Conservation (phyloP, 495 filamentous ascomycete species). For the Hypomontagnella monticulosa region DNA sequence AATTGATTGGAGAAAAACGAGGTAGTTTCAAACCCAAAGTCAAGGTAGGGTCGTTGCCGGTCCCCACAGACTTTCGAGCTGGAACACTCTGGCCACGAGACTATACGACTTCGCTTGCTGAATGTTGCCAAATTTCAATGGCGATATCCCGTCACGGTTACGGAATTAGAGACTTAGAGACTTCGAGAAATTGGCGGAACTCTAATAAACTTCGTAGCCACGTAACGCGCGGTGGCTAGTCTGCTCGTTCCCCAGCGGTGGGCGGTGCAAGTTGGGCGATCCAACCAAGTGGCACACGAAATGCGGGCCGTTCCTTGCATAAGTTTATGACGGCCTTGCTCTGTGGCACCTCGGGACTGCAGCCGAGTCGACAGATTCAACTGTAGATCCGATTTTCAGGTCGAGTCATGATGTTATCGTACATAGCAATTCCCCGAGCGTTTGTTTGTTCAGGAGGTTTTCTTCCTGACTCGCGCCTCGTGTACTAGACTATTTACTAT, state of each 20-base stretch:
- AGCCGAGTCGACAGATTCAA: slow-evolving; percentile 35
- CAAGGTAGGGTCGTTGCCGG: slow-evolving; percentile 31
- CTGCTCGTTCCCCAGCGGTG: slow-evolving; percentile 6
- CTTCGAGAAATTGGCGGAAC: slow-evolving; percentile 9
- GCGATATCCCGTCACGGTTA: slow-evolving; percentile 14
- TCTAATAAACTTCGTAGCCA: too few species aligned
- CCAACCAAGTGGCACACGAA: slow-evolving; percentile 38
- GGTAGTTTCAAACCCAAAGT: slow-evolving; percentile 23
- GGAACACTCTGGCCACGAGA: slow-evolving; percentile 15
- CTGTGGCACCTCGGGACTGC: slow-evolving; percentile 26
- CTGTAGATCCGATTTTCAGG: slow-evolving; percentile 37
- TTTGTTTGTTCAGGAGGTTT: slow-evolving; percentile 1
- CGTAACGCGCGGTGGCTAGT: slow-evolving; percentile 15
- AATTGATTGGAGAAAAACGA: slow-evolving; percentile 45
- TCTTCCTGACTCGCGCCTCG: slow-evolving; percentile 13
- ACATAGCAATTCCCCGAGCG: slow-evolving; percentile 10
- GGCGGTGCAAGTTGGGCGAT: slow-evolving; percentile 19
- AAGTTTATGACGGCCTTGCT: slow-evolving; percentile 22
- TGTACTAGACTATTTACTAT: slow-evolving; percentile 4
- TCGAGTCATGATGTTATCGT: slow-evolving; percentile 38
- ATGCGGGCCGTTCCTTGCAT: slow-evolving; percentile 44
- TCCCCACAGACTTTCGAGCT: slow-evolving; percentile 12
- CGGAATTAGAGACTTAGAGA: slow-evolving; percentile 14
- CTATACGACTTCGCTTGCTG: slow-evolving; percentile 17
- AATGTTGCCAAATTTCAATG: slow-evolving; percentile 8